A percentile compares a stretch with the other conserved stretches of the same genome.
These are phyloP conservation scores for Phyllosticta ampelicida DNA, from an alignment of 2,329 filamentous ascomycete species.

Conservation along the genomic window DNA sequence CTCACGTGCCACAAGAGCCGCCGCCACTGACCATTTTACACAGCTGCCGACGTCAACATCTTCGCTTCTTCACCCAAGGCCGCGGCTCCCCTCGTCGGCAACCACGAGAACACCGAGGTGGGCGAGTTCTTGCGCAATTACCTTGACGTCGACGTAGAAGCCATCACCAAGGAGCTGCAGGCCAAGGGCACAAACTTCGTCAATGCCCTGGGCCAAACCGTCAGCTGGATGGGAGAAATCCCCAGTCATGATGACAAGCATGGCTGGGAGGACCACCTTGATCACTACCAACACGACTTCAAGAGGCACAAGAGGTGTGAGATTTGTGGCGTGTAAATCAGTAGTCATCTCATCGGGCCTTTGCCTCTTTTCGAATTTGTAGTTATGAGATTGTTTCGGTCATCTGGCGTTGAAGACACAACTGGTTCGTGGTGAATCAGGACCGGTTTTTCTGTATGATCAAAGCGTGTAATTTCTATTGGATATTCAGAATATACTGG, in stretches of 20 bases:
- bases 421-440: too few species aligned
- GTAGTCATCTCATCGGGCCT: neutral
- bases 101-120: slow-evolving; percentile 91
- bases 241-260: slow-evolving; percentile 20
- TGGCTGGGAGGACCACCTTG: slow-evolving; percentile 35
- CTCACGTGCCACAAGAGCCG: neutral
- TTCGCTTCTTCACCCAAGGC: slow-evolving; percentile 65
- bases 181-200: slow-evolving; percentile 37
- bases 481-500: too few species aligned
- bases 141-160: slow-evolving; percentile 66
- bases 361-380: neutral
- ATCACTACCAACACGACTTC: slow-evolving; percentile 15
- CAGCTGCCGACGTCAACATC: slow-evolving; percentile 88
- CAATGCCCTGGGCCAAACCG: slow-evolving; percentile 19
- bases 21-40: slow-evolving; percentile 1
- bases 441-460: too few species aligned
- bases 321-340: slow-evolving; percentile 10
- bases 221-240: slow-evolving; percentile 34
- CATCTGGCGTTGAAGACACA: too few species aligned
- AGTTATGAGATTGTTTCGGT: neutral
- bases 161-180: slow-evolving; percentile 64
- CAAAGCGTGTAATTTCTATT: too few species aligned
- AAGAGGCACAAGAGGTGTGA: slow-evolving; percentile 15
- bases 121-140: slow-evolving; percentile 73
- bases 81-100: slow-evolving; percentile 59